Percentiles rank a stretch among this genome's conserved stretches.
phyloP scores from a whole-genome alignment of 345 rosid species.

The Camelina sativa region DNA sequence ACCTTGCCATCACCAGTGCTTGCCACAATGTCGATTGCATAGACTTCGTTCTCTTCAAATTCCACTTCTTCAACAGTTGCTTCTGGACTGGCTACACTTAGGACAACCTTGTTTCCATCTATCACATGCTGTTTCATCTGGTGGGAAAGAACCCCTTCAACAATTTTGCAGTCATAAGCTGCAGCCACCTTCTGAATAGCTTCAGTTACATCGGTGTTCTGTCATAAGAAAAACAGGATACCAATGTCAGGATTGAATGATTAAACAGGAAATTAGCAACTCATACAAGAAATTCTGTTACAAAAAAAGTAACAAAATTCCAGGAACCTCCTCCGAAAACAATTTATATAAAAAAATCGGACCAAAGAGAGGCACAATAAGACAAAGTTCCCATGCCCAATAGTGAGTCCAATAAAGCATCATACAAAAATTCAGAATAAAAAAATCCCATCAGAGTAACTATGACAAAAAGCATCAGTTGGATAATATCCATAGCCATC shows the following conservation, averaged over 20 bases:
- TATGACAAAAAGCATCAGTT: slow-evolving; percentile 78
- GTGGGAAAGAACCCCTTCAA: slow-evolving; percentile 96
- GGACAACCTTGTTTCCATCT: slow-evolving; percentile 84
- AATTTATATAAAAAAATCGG: neutral
- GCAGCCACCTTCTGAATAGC: slow-evolving; percentile 96
- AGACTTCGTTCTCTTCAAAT: slow-evolving; percentile 97
- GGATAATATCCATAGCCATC: slow-evolving; percentile 69
- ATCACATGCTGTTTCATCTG: slow-evolving; percentile 89
- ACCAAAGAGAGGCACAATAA: neutral
- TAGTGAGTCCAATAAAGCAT: neutral
- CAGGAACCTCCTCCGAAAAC: neutral
- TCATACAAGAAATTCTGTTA: neutral
- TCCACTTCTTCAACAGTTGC: slow-evolving; percentile 92
- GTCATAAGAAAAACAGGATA: slow-evolving; percentile 38
- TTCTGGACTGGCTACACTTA: slow-evolving; percentile 76
- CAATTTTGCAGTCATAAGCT: slow-evolving; percentile 97
- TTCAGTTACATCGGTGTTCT: slow-evolving; percentile 96
- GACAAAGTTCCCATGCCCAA: neutral
- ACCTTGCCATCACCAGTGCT: slow-evolving; percentile 99
- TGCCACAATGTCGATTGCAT: slow-evolving; percentile 83
- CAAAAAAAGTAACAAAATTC: slow-evolving; percentile 1
- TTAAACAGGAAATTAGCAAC: slow-evolving; percentile 11
- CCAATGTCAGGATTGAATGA: slow-evolving; percentile 2
- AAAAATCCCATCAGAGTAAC: slow-evolving; percentile 75
- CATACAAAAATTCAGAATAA: neutral